Evolutionary conservation across 1,284 basidiomycete species (phyloP), one percentile per base, ranked within the genome.

Genomic region (Polyporus tsugae): DNA sequence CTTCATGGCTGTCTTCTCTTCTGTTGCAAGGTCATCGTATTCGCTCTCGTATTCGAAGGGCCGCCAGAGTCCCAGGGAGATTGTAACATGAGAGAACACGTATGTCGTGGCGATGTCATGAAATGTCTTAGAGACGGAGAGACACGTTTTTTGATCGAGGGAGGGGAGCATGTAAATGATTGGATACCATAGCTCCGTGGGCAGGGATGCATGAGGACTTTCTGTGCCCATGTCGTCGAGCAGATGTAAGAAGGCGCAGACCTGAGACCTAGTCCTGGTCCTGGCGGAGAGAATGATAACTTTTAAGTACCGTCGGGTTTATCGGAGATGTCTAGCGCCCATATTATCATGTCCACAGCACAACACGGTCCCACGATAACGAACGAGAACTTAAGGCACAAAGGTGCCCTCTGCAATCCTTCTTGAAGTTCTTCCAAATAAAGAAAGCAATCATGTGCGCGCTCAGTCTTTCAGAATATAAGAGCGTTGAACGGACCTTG

Each of bases 101-200:
- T 25, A 39, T 19, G 57, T 25, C n/a, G 36, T 2, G 57, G 57
- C 57, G 57, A 39, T 59, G n/a, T 59, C 57, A 36, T 59, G 57
- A 39, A 59, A 59, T 35, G 6, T 59, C 57, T 59, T 19, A 2
- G 57, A 59, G 57, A 59, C 57, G n/a, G 57, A 59, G 35, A 39
- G 57, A 59, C 57, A 59, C 4, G 57, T 39, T n/a, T 59, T 59
- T 11, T 39, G 57, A 13, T 59, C 57, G 22, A 59, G 17, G n/a
- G 36, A 39, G 19, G 57, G 57, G 10, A 59, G 57, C 38, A n/a
- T 4, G 33, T n/a, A 22, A 4, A 59, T 39, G 57, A 59, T 39
- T 17, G 19, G 10, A 59, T 59, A 59, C 36, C 35, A 59, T 39
- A 59, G 38, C 33, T 59, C 57, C 0, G 57, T 36, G 1, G 57